These are phyloP conservation scores for Sarocladium strictum DNA, from an alignment of 2,329 filamentous ascomycete genomes.

Conservation along the genomic window DNA sequence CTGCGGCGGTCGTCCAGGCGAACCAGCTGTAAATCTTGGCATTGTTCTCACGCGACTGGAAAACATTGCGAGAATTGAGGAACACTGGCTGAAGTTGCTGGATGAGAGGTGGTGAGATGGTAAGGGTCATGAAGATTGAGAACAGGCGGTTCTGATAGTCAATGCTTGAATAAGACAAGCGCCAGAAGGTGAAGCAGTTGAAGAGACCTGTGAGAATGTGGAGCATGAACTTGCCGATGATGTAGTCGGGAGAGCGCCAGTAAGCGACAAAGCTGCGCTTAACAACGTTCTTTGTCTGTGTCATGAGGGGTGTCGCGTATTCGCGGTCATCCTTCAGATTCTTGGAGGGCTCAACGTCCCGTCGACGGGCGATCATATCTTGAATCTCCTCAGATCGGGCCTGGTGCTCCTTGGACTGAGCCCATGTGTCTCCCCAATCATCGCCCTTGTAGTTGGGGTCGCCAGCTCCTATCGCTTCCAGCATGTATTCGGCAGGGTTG, in stretches of 20 bases:
- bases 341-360: slow-evolving; percentile 27
- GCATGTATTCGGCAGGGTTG: slow-evolving; percentile 51
- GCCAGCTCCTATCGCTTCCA: slow-evolving; percentile 55
- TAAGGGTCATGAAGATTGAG: slow-evolving; percentile 70
- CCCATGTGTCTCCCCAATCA: slow-evolving; percentile 60
- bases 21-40: slow-evolving; percentile 76
- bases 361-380: slow-evolving; percentile 41
- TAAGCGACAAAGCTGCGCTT: slow-evolving; percentile 55
- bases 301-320: slow-evolving; percentile 54
- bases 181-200: slow-evolving; percentile 66
- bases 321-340: slow-evolving; percentile 47
- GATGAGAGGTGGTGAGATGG: slow-evolving; percentile 67
- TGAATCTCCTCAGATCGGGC: slow-evolving; percentile 44
- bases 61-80: slow-evolving; percentile 59
- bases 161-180: slow-evolving; percentile 48
- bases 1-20: slow-evolving; percentile 59
- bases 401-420: slow-evolving; percentile 41
- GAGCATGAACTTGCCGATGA: slow-evolving; percentile 55
- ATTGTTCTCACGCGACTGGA: slow-evolving; percentile 66
- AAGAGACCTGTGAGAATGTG: slow-evolving; percentile 60
- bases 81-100: slow-evolving; percentile 73
- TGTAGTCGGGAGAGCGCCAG: slow-evolving; percentile 61
- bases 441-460: slow-evolving; percentile 53
- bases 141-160: slow-evolving; percentile 69
- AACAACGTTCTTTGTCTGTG: slow-evolving; percentile 48